Evolutionary conservation across 129 eudicot genomes (phyloP).

Genomic region (Heracleum sosnowskyi): DNA sequence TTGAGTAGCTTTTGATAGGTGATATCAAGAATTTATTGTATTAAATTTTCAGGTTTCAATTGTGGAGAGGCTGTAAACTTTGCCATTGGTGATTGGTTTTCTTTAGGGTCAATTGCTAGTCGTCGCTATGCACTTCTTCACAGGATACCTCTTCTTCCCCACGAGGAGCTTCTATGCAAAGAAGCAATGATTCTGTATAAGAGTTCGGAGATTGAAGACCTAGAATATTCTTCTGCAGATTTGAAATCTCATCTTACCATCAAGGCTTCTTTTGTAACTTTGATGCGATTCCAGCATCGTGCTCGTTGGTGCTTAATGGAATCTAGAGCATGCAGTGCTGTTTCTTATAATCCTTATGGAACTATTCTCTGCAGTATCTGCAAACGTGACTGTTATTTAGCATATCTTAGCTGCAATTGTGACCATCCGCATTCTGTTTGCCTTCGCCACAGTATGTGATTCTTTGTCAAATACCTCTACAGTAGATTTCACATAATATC

Average conservation of each 20-base stretch:
- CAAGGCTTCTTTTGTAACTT: constrained; percentile 58
- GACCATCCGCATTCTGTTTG: constrained; percentile 68
- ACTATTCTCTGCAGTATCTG: constrained; percentile 90
- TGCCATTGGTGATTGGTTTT: constrained; percentile 94
- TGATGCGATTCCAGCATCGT: constrained; percentile 79
- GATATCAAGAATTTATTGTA: not conserved
- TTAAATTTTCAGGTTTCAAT: constrained; percentile 54
- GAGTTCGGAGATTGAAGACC: constrained; percentile 37
- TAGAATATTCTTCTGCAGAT: constrained; percentile 37
- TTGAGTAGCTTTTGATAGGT: not conserved
- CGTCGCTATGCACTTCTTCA: constrained; percentile 80
- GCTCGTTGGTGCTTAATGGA: constrained; percentile 74
- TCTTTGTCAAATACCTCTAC: not conserved
- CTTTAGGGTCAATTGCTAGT: constrained; percentile 77
- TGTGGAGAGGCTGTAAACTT: constrained; percentile 98
- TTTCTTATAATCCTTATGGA: constrained; percentile 54
- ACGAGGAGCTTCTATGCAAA: constrained; percentile 93
- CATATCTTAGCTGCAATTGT: constrained; percentile 78
- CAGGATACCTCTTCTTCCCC: constrained; percentile 83
- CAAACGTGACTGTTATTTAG: constrained; percentile 85
- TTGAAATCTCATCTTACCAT: constrained; percentile 34
- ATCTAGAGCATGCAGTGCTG: constrained; percentile 38
- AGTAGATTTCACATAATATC: not conserved
- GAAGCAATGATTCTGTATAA: constrained; percentile 72
- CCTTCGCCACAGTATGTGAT: constrained; percentile 80